Base-by-base conservation (phyloP, 2,329 filamentous ascomycete genomes). In the Aureobasidium sp. region DNA sequence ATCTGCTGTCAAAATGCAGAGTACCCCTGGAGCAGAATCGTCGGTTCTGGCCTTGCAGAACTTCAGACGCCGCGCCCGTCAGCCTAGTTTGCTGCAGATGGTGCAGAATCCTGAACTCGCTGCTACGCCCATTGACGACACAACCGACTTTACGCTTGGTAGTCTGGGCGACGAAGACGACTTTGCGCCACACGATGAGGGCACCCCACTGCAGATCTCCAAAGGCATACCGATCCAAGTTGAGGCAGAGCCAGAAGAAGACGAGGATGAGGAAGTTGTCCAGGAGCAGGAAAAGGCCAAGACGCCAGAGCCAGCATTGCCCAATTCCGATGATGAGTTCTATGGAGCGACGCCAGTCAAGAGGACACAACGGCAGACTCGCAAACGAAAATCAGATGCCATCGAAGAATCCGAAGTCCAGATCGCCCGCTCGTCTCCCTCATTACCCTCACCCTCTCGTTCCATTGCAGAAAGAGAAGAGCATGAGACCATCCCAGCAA, bases 121-220 rank as follows among this genome's bases (percentile, higher is more conserved):
- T 27, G 39, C n/a, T 7, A 39, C 41, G 1, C 41, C 39, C 5
- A 41, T 48, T 9, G 41, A 62, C 15, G 72, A 44, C 71, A 75
- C 60, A 73, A 62, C 63, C 6, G 63, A 62, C 27, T 53, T 64
- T 17, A 62, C 51, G 5, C 42, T 67, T 17, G 65, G 65, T 36
- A 62, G 49, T 17, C 56, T 45, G n/a, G 66, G 65, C 48, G 69
- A 70, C 8, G 69, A 70, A n/a, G 70, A 71, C 11, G 72, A 76
- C 66, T 87, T 84, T 69, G 80, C 77, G 57, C 87, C 81, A 0
- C 85, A 89, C 62, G 85, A 84, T 31, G 86, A 88, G 74, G 87
- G 86, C 17, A 90, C 87, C 7, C 87, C 87, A 3, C 69, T 87
- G 29, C 62, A 59, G 17, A 15, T 47, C 6, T 22, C 45, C 1